Base-by-base conservation (phyloP, 768 basidiomycete species). In the Nevesoporus exiguus region DNA sequence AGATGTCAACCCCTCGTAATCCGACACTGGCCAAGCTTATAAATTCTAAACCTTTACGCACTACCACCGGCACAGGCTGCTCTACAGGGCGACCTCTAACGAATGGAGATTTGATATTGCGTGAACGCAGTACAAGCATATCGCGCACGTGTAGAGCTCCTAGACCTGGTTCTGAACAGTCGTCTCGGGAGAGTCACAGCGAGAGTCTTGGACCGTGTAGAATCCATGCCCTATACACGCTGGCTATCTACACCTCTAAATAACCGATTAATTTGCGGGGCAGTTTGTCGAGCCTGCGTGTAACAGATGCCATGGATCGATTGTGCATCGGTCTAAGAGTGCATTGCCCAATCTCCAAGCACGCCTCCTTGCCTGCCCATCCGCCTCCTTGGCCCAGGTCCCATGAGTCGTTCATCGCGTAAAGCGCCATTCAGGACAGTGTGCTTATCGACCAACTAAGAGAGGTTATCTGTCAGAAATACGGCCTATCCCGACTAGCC, bases 361-460 rank as follows among this genome's bases (percentile, higher is more conserved):
- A 60, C 75, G 67, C 62, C 75, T 69, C 79, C 76, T 54, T 64
- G 67, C 47, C 80, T 79, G 59, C 80, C 77, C 60, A 73, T 73
- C 58, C 82, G 71, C 64, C 84, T 79, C 62, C 85, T 71, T 34
- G 73, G 67, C 14, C 74, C 73, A 17, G 71, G 72, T n/a, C 76
- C 70, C 58, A 76, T 71, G 34, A 71, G 53, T 21, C 72, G 68
- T 50, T 84, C 78, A 34, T 87, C 84, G 37, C 81, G 79, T 10
- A 75, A 72, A 51, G 76, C 68, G 21, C 84, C 82, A 36, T 81
- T 75, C 29, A 90, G 64, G 21, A 88, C 67, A 36, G 79, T 60
- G 62, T 93, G 88, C 59, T 88, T 92, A 66, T 93, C 90, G 29
- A 93, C 89, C 52, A 93, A 77, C 90, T 80, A 51, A 10, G 25